Evolutionary conservation across 2,329 filamentous ascomycete genomes (phyloP), one percentile per base, ranked within the genome.

Genomic region (Ambrosiella cleistominuta): DNA sequence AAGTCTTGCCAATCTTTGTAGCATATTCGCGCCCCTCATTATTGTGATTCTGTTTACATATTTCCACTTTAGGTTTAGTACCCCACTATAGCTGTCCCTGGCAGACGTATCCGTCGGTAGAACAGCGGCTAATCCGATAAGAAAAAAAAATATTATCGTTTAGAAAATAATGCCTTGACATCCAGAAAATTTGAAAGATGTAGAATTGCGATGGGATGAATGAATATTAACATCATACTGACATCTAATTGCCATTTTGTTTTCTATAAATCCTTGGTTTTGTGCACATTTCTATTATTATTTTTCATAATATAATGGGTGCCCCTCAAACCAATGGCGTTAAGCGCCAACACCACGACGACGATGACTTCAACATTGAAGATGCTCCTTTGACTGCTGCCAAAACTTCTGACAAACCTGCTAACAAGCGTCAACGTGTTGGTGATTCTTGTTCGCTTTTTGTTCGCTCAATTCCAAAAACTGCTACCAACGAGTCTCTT

Each of bases 391-490:
- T 66, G 11, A 58, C 63, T 53, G 66, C 65, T 65, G 44, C 61
- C 13, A 57, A 61, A 44, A 60, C 65, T 36, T 42, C 52, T n/a
- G 39, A 38, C 19, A 51, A n/a, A 6, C 64, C 66, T 56, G 66
- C 65, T 12, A 66, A 70, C 42, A 84, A 84, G 67, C 81, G 79
- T 65, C 70, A 75, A 37, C 73, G 77, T 62, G 74, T 79, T 59
- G 80, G 83, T 61, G 77, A 78, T 60, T 77, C 78, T 63, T 75
- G 82, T 64, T 87, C 91, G 51, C 81, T 98, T 63, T 98, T 98
- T 72, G 84, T 98, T 63, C 87, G 91, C 65, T 90, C 86, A 55
- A 79, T 98, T 53, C 87, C 90, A 17, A 72, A 83, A 19, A 79
- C 77, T 27, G 83, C 85, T 42, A 97, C 90, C 39, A 87, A 81